Base-by-base conservation (phyloP, 768 basidiomycete species). In the Tricholoma terreum region DNA sequence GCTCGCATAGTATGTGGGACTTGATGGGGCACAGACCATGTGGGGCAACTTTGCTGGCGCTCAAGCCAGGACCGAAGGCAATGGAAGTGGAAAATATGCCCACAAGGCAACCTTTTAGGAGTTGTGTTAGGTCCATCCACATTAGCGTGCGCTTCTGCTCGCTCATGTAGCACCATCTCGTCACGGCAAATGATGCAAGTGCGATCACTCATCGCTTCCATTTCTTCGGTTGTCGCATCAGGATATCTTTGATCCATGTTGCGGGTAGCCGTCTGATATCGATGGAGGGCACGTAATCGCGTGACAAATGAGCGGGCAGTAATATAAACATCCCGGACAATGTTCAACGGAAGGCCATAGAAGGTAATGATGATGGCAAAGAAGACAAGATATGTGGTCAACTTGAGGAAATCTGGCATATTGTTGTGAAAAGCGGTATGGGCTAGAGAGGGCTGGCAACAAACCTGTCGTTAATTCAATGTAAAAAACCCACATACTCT, bases 161-260 rank as follows among this genome's bases (percentile, higher is more conserved):
- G 57, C 31, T 63, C 65, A 55, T 65, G 69, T 36, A 79, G 71
- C 53, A 77, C 67, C 94, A 99, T 93, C 68, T 98, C 97, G 72
- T 99, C 97, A 11, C 97, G 84, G 67, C 97, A 99, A 61, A 99
- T 98, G 64, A 99, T 98, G 68, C 97, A 99, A 2, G 94, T 98
- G 56, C 84, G 84, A 72, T 98, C 97, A 51, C 83, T 86, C 84
- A 89, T 89, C 2, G 80, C 77, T 9, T 79, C 72, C 72, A 98
- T 77, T 71, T 98, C 96, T 61, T 86, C 90, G 63, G 84, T 81
- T 4, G 92, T 91, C 40, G 93, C 95, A 65, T 96, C 87, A 4
- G 97, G 94, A 71, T 98, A 98, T 36, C 92, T 80, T 63, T 92
- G 83, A 63, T 98, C 94, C 96, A 98, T 98, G 69, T 98, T 94